Conservation (phyloP, 345 rosid genomes). For the Capsella bursapastoris region DNA sequence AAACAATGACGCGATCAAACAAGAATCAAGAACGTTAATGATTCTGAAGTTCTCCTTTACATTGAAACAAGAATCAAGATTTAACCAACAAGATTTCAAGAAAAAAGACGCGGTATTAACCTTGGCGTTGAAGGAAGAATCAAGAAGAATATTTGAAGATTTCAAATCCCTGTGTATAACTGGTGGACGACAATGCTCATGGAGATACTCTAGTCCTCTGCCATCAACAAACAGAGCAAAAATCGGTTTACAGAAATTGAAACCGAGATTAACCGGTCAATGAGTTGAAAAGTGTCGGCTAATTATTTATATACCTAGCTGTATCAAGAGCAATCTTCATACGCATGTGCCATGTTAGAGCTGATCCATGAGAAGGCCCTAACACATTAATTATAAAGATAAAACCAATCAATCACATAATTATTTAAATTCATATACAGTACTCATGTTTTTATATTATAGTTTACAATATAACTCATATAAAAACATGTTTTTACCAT, state of each 20-base stretch:
- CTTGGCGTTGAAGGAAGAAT: slow-evolving; percentile 12
- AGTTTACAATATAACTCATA: background rate
- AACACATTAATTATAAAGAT: slow-evolving; percentile 37
- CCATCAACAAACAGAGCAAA: slow-evolving; percentile 33
- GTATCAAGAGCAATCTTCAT: slow-evolving; percentile 93
- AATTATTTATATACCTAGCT: slow-evolving; percentile 66
- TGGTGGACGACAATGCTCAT: slow-evolving; percentile 81
- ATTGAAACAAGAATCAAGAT: slow-evolving; percentile 6
- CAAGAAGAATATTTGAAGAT: slow-evolving; percentile 92
- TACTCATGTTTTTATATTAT: background rate
- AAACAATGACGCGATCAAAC: background rate
- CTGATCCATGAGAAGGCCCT: slow-evolving; percentile 88
- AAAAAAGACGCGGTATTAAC: slow-evolving; percentile 36
- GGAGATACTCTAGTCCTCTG: slow-evolving; percentile 96
- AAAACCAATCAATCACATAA: slow-evolving; percentile 1
- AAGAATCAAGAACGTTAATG: background rate
- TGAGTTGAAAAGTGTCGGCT: slow-evolving; percentile 19
- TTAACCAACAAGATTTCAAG: background rate
- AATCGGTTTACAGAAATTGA: slow-evolving; percentile 20
- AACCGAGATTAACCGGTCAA: background rate
- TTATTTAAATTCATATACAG: background rate
- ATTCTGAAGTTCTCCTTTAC: no score
- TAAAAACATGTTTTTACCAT: slow-evolving; percentile 56
- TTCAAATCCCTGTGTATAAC: slow-evolving; percentile 96
- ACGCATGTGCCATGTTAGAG: slow-evolving; percentile 85